Conservation (phyloP, 2,329 filamentous ascomycete genomes). For the Cordyceps sp. region DNA sequence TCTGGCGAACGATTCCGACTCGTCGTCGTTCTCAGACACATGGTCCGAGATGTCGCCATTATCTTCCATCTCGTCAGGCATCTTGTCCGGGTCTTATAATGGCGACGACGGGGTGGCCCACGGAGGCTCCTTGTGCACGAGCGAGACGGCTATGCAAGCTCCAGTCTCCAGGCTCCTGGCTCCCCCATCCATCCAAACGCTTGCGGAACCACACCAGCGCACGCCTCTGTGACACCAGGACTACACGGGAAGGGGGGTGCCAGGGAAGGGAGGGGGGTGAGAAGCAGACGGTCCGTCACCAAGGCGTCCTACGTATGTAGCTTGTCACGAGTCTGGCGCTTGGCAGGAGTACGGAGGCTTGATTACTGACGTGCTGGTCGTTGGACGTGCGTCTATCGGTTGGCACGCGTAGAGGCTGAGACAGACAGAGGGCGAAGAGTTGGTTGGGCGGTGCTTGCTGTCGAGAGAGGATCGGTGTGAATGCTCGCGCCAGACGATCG, state of each 20-base stretch:
- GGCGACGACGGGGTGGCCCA: constrained; percentile 8
- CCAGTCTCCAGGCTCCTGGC: constrained; percentile 10
- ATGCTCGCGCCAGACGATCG: constrained; percentile 9
- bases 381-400: constrained; percentile 1
- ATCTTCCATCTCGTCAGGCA: constrained; percentile 37
- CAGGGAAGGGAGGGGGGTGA: constrained; percentile 5
- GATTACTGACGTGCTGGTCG: constrained; percentile 1
- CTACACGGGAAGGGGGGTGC: constrained; percentile 5
- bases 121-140: constrained; percentile 5
- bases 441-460: constrained; percentile 2
- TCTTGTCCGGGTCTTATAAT: constrained; percentile 34
- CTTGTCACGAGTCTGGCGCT: constrained; percentile 1
- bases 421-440: constrained; percentile 1
- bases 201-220: constrained; percentile 17
- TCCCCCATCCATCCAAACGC: constrained; percentile 11
- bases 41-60: constrained; percentile 39
- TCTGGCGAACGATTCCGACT: constrained; percentile 28
- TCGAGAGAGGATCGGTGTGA: constrained; percentile 6
- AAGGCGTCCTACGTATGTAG: constrained; percentile 9
- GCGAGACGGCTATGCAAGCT: constrained; percentile 17
- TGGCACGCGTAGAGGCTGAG: constrained; percentile 3
- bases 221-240: constrained; percentile 14
- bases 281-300: constrained; percentile 10
- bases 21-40: constrained; percentile 43
- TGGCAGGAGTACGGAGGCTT: background rate